phyloP scores from a whole-genome alignment of 768 basidiomycete species.

The Boletus rubescentipes region DNA sequence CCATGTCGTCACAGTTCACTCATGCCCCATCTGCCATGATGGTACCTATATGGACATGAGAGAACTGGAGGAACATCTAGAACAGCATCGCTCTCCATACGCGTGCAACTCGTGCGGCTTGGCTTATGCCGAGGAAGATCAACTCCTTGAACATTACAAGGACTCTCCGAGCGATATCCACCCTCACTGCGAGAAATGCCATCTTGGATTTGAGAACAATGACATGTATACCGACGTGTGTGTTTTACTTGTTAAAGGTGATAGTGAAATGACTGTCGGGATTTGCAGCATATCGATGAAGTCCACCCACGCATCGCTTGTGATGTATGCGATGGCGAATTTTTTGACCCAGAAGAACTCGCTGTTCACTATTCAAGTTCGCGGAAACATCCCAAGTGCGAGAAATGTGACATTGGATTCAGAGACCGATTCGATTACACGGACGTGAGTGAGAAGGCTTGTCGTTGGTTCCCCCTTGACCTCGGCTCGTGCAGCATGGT shows the following conservation, averaged over 20 bases:
- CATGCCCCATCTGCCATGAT: conserved; percentile 34
- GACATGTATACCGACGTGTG: conserved; percentile 31
- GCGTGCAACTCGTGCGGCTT: conserved; percentile 23
- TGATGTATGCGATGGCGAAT: conserved; percentile 23
- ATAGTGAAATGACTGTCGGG: background rate
- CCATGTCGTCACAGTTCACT: conserved; percentile 31
- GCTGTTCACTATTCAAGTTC: conserved; percentile 28
- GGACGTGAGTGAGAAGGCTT: conserved; percentile 20
- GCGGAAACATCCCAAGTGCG: conserved; percentile 28
- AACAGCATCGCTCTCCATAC: conserved; percentile 29
- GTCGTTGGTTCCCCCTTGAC: conserved; percentile 9
- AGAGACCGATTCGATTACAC: conserved; percentile 26
- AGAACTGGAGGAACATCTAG: conserved; percentile 30
- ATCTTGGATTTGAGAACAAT: conserved; percentile 35
- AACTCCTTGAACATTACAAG: conserved; percentile 40
- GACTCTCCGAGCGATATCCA: conserved; percentile 36
- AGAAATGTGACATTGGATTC: conserved; percentile 28
- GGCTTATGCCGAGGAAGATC: conserved; percentile 33
- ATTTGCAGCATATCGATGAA: conserved; percentile 38
- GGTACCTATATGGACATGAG: conserved; percentile 28
- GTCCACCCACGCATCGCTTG: conserved; percentile 40
- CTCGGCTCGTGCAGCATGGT: conserved; percentile 26
- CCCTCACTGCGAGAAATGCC: conserved; percentile 36
- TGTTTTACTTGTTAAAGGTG: background rate
- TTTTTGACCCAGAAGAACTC: conserved; percentile 25